These are phyloP conservation scores for Rhodotorula sp. DNA, from an alignment of 1,284 basidiomycete genomes.

Conservation along the genomic window DNA sequence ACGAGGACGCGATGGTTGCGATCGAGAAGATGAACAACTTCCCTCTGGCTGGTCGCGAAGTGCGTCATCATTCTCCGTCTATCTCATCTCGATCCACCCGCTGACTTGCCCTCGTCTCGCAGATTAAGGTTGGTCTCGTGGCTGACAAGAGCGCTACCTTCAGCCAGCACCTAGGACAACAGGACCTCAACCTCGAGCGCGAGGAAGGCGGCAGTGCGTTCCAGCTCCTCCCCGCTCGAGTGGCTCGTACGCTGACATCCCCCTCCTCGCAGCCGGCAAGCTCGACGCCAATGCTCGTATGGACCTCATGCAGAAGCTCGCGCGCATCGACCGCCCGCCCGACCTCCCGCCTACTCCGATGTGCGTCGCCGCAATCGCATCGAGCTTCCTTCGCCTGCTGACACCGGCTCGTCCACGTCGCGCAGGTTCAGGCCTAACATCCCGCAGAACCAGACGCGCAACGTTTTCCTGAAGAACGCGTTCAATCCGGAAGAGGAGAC, in stretches of 20 bases:
- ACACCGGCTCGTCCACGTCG: too few species aligned
- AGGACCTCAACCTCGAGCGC: slow-evolving; percentile 30
- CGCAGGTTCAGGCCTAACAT: slow-evolving; percentile 47
- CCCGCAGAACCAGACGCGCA: slow-evolving; percentile 44
- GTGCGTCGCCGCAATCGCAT: slow-evolving; percentile 4
- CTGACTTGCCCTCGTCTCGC: neutral
- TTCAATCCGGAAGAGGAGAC: slow-evolving; percentile 97
- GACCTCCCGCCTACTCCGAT: slow-evolving; percentile 54
- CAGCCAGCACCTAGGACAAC: slow-evolving; percentile 26
- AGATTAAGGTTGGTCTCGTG: slow-evolving; percentile 45
- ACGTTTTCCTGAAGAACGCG: slow-evolving; percentile 80
- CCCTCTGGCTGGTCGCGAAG: slow-evolving; percentile 87
- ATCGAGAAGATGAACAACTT: slow-evolving; percentile 98
- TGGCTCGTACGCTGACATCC: neutral
- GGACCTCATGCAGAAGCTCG: slow-evolving; percentile 98
- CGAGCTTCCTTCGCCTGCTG: rapidly evolving
- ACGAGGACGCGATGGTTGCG: slow-evolving; percentile 91
- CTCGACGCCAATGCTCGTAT: slow-evolving; percentile 92
- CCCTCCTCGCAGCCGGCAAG: slow-evolving; percentile 55
- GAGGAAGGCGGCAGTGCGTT: slow-evolving; percentile 31
- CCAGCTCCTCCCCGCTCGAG: rapidly evolving
- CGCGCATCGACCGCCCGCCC: slow-evolving; percentile 65
- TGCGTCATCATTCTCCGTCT: slow-evolving; percentile 50
- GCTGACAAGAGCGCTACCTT: slow-evolving; percentile 39
- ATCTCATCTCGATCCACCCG: neutral